Percentiles rank a stretch among this genome's conserved stretches.
Conservation (phyloP, 371 early-diverging fungal species). For the Apophysomyces trapeziformis region DNA sequence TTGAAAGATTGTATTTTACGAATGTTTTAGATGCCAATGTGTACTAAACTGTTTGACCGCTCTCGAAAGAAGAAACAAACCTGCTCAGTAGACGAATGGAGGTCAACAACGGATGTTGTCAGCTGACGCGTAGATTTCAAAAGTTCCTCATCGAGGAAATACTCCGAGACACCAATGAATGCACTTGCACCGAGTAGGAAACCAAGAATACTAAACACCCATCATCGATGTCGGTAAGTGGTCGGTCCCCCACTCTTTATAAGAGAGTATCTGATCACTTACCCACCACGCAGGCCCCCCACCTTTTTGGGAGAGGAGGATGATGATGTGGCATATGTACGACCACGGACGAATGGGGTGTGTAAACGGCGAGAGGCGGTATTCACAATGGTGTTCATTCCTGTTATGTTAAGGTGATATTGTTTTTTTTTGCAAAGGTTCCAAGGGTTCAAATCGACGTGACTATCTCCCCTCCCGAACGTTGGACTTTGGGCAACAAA, state of each 20-base stretch:
- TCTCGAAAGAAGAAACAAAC: too few species aligned
- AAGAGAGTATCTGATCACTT: not conserved
- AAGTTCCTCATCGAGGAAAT: constrained; percentile 24
- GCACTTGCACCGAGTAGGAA: constrained; percentile 21
- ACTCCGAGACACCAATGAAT: constrained; percentile 22
- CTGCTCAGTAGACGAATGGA: constrained; percentile 23
- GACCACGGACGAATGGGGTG: not conserved
- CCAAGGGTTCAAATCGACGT: not conserved
- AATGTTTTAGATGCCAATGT: not conserved
- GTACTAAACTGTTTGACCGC: not conserved
- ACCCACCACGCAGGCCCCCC: constrained; percentile 22
- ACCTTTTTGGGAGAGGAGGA: constrained; percentile 4
- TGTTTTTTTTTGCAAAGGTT: not conserved
- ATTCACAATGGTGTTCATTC: not conserved
- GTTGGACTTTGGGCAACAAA: too few species aligned
- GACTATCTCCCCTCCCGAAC: not conserved
- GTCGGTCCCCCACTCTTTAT: too few species aligned
- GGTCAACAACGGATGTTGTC: constrained; percentile 23
- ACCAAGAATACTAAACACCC: constrained; percentile 17
- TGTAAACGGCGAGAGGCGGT: constrained; percentile 1
- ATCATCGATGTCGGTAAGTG: too few species aligned
- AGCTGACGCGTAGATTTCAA: constrained; percentile 26
- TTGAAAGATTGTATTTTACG: too few species aligned
- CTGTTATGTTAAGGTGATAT: not conserved
- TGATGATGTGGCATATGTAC: not conserved